Evolutionary conservation across 2,329 filamentous ascomycete species (phyloP).

Genomic region (Fusarium sp.): DNA sequence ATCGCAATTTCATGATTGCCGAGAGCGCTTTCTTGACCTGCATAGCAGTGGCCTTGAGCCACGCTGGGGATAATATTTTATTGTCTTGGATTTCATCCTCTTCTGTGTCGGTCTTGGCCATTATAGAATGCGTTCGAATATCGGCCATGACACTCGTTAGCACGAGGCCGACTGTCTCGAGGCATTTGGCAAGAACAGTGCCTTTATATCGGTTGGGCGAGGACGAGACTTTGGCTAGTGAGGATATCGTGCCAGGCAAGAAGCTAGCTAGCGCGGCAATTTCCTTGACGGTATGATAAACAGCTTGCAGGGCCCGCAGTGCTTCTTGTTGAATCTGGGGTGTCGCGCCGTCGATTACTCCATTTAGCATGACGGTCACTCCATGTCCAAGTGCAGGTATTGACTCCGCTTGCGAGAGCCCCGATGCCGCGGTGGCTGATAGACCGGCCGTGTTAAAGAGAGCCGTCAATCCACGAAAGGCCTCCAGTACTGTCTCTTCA

Average conservation of each 20-base stretch:
- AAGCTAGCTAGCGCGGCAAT: conserved; percentile 84
- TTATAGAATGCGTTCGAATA: conserved; percentile 64
- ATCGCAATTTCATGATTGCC: conserved; percentile 80
- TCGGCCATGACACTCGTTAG: conserved; percentile 70
- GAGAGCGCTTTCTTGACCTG: conserved; percentile 88
- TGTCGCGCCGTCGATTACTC: conserved; percentile 73
- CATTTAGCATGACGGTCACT: conserved; percentile 83
- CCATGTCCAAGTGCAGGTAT: conserved; percentile 86
- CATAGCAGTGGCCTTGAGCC: conserved; percentile 83
- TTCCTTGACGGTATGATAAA: conserved; percentile 76
- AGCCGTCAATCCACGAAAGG: conserved; percentile 76
- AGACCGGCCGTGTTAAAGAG: conserved; percentile 72
- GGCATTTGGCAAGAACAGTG: conserved; percentile 71
- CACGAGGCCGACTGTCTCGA: conserved; percentile 70
- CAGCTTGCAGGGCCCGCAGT: conserved; percentile 71
- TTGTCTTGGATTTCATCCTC: conserved; percentile 43
- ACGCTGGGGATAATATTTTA: conserved; percentile 65
- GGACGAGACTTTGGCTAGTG: conserved; percentile 80
- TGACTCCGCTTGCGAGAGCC: conserved; percentile 68
- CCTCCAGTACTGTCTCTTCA: conserved; percentile 81
- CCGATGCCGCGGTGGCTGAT: conserved; percentile 62
- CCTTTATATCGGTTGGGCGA: conserved; percentile 71
- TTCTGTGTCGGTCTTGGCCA: conserved; percentile 53
- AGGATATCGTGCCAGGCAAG: conserved; percentile 88
- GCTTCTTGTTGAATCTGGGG: conserved; percentile 79